Conservation (phyloP, 768 basidiomycete species). For the Mycena rebaudengoi region DNA sequence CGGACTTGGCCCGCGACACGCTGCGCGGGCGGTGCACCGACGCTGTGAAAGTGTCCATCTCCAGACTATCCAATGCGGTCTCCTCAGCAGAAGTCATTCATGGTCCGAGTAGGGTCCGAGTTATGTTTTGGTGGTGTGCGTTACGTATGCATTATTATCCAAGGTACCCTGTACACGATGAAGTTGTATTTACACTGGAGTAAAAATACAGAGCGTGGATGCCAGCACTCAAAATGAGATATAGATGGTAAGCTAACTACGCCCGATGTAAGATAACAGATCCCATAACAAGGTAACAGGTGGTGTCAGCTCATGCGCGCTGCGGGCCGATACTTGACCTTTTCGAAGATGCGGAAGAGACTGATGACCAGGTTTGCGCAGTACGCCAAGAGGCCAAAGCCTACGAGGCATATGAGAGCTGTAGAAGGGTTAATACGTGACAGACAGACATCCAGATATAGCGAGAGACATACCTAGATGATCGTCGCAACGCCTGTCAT, state of each 20-base stretch:
- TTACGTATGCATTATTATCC: too few species aligned
- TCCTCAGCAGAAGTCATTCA: constrained; percentile 15
- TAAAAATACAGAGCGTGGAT: constrained; percentile 5
- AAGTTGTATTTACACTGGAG: background rate
- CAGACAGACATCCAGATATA: constrained; percentile 2
- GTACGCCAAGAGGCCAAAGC: constrained; percentile 80
- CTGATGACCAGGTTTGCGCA: constrained; percentile 87
- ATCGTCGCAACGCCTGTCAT: constrained; percentile 71
- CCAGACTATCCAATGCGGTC: constrained; percentile 12
- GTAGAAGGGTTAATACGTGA: background rate
- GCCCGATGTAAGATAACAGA: background rate
- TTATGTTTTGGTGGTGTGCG: background rate
- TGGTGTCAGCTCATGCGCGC: constrained; percentile 30
- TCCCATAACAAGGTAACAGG: background rate
- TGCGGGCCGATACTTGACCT: constrained; percentile 78
- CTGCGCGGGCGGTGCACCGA: constrained; percentile 19
- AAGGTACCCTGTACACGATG: too few species aligned
- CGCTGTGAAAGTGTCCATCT: constrained; percentile 33
- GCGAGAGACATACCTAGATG: constrained; percentile 55
- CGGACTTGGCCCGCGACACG: constrained; percentile 19
- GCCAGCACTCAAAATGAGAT: too few species aligned
- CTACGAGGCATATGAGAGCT: constrained; percentile 80
- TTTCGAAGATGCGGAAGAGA: constrained; percentile 87
- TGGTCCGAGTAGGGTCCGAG: background rate
- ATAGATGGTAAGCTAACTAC: too few species aligned